Base-by-base conservation (phyloP, 192 early-diverging fungal species). In the Entrophospora sp. region DNA sequence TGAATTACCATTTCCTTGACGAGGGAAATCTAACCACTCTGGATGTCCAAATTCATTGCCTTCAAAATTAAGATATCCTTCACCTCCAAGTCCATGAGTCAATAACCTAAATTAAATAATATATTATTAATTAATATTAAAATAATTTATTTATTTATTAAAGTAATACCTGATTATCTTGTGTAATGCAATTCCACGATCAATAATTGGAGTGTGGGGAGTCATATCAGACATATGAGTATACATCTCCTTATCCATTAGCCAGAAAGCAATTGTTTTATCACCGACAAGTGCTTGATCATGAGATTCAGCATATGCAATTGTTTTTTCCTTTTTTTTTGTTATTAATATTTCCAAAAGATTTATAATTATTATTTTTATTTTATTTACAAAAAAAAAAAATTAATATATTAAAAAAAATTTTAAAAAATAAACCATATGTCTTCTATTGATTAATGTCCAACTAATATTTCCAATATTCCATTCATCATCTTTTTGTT, bases 181-280 rank as follows among this genome's bases (percentile, higher is more conserved):
- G 80, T 98, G 96, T 67, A 98, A 76, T 32, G 94, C 86, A 24
- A 98, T 67, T 27, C 96, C 96, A 52, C 96, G 87, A 74, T 97
- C 94, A 71, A 98, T 90, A 6, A 91, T 82, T 20, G 92, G 88
- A n/a, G 94, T 97, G 65, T 88, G 66, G 42, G 77, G 75, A 2
- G 83, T 84, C 34, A 89, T 57, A 62, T 88, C 85, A 53, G 87
- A 90, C 96, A 98, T 98, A 75, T 92, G 77, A 27, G 85, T 87
- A 74, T 98, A 98, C 96, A 98, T 98, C 75, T 98, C 94, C 76
- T 90, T 90, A 77, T 98, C 96, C 96, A 98, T 98, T 59, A 98
- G 76, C 96, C 96, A 98, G 79, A 98, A 98, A 13, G 94, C 96
- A 49, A 98, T 71, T 32, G 93, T 95, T 77, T 98, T 98, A 79